Evolutionary conservation across 352 stramenopile species (phyloP), one percentile per base, ranked within the genome.

Genomic region (Phytophthora pini): DNA sequence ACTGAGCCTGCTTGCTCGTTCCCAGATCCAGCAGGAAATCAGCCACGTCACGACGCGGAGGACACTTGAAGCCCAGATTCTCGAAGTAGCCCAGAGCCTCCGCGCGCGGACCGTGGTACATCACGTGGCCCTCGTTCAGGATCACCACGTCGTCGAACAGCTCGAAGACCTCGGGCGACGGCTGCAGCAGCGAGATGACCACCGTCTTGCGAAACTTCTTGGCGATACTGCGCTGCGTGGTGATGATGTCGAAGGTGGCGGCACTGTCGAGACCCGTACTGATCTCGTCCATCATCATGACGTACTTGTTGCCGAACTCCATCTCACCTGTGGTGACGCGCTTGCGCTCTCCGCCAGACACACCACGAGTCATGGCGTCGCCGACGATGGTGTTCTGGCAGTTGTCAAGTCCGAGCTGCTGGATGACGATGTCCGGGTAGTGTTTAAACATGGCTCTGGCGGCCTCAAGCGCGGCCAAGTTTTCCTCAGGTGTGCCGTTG

Each of bases 91-190:
- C 49, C 20, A 92, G 54, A 3, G 76, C 83, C 56, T 79, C 49
- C 61, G 90, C 61, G 66, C 73, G 70, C 52, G 88, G 58, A 87
- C 75, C 61, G 92, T 76, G 76, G 60, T 97, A 99, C 56, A 98
- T 90, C 11, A 98, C 65, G 15, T 82, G 62, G 20, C 95, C 94
- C 27, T 97, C 78, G 68, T 93, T 93, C 43, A 99, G 48, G 20
- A 99, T 67, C 41, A 98, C 84, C 3, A 98, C 61, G 53, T 98
- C 83, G 70, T 99, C 95, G 66, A 99, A 98, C 15, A 98, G 74
- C 4, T 79, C 77, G 36, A 97, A 95, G 4, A 97, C 92, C 74
- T 98, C 94, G 5, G 95, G 95, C 10, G 94, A 82, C 26, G 94
- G 94, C 75, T 98, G 80, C 15, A 97, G 67, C 39, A 98, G 72